Conservation (phyloP, 495 filamentous ascomycete species). For the Penicillium daleae region DNA sequence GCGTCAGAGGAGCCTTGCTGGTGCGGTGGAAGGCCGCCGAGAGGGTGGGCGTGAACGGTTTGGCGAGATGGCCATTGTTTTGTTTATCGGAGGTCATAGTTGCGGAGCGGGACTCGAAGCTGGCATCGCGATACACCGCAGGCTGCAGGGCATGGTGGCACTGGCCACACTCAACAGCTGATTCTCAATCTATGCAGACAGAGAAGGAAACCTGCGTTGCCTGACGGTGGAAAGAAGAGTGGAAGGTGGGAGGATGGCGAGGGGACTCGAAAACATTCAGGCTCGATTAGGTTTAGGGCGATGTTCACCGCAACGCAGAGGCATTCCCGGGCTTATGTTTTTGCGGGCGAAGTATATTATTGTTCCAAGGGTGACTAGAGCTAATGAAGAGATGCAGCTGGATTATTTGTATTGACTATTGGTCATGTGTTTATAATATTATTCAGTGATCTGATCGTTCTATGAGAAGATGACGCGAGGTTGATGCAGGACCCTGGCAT, state of each 20-base stretch:
- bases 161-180: constrained; percentile 21
- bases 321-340: constrained; percentile 19
- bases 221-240: constrained; percentile 14
- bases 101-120: constrained; percentile 39
- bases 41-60: constrained; percentile 56
- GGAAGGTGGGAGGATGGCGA: constrained; percentile 21
- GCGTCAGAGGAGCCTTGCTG: constrained; percentile 51
- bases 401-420: not conserved
- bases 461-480: not conserved
- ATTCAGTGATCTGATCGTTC: not conserved
- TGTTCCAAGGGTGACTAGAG: not conserved
- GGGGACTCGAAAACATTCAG: constrained; percentile 28
- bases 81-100: constrained; percentile 61
- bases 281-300: constrained; percentile 34
- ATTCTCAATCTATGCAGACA: not conserved
- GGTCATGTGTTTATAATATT: not conserved
- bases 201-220: constrained; percentile 12
- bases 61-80: constrained; percentile 47
- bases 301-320: constrained; percentile 34
- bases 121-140: constrained; percentile 46
- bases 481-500: constrained; percentile 8
- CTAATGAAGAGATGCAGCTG: not conserved
- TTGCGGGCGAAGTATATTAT: not conserved
- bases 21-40: constrained; percentile 49
- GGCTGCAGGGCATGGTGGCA: constrained; percentile 45